Base-by-base conservation (phyloP, 768 basidiomycete genomes). In the Holtermanniella nyarrowii region DNA sequence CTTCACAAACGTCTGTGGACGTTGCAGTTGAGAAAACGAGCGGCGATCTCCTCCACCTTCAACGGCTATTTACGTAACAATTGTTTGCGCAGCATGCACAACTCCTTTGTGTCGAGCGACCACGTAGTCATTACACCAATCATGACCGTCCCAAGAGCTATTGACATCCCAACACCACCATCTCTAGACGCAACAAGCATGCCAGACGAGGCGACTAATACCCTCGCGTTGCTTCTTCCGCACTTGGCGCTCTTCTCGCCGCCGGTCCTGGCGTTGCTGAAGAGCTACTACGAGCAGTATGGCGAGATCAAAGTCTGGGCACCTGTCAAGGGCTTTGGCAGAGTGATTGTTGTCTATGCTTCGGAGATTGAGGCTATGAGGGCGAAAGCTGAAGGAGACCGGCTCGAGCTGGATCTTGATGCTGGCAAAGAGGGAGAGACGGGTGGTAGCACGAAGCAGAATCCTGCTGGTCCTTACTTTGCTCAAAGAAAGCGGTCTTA, bases 271-370 rank as follows among this genome's bases (percentile, higher is more conserved):
- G 72, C 77, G 11, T 78, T 84, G 16, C 75, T 96, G 21, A 77
- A 74, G 40, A 72, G 76, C 20, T 83, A 91, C 65, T 96, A 97
- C 66, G 75, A 74, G 2, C 64, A 76, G 2, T 90, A 84, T 59
- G 93, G 95, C 16, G 74, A 77, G 22, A 81, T 99, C n/a, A 82
- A 85, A 62, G 79, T 83, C 60, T 99, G 91, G 90, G 87, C 85
- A 0, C 88, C 89, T 3, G 72, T 97, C 4, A 80, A 78, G 18
- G 82, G 81, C 4, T 88, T 96, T 62, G 79, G 81, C 0, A 78
- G 91, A 24, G 83, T 89, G 26, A 80, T 96, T 50, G 72, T 93
- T 20, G 87, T 95, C 0, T 96, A 82, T 49, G 57, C 60, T n/a
- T 50, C 51, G 44, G 65, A 66, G 22, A 68, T 68, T 31, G 66